Conservation (phyloP, 345 rosid species). For the Syzygium grande region DNA sequence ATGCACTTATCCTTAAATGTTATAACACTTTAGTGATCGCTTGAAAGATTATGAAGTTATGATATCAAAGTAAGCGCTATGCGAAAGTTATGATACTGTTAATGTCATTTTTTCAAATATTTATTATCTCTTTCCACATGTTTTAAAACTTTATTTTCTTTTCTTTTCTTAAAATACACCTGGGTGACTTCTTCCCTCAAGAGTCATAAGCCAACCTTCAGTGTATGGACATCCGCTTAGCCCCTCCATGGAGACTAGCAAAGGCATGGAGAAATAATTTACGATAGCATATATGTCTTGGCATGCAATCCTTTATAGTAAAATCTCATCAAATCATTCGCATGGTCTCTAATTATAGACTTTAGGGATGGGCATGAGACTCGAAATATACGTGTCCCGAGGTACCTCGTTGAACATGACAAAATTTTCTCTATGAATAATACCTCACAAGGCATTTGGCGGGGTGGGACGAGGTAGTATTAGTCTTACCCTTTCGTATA, state of each 20-base stretch:
- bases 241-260: background rate
- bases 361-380: background rate
- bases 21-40: no score
- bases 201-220: background rate
- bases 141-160: background rate
- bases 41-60: no score
- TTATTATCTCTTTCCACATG: no score
- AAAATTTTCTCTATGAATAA: no score
- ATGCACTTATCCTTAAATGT: no score
- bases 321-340: background rate
- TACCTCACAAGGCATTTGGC: no score
- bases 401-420: no score
- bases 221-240: background rate
- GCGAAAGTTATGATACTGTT: no score
- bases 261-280: background rate
- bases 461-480: no score
- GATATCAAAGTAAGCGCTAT: no score
- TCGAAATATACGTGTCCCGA: background rate
- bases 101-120: no score
- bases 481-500: background rate
- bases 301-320: background rate
- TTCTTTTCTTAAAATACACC: background rate
- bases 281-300: background rate
- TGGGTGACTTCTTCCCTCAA: background rate
- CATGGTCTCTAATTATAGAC: background rate